phyloP scores from a whole-genome alignment of 495 filamentous ascomycete genomes.

The Penicillium riverlandense region DNA sequence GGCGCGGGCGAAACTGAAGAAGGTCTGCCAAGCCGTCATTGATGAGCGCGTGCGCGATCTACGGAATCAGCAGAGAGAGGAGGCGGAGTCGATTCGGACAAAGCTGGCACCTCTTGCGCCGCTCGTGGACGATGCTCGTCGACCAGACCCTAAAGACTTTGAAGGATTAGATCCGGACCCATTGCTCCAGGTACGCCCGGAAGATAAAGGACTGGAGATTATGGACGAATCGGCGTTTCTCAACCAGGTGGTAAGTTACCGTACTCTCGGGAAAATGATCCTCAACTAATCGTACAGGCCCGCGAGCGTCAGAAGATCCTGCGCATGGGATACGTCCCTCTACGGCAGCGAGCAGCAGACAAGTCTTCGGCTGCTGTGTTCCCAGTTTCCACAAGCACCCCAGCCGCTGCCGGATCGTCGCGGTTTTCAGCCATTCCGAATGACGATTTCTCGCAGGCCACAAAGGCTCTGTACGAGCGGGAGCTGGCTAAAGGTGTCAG shows the following conservation, averaged over 20 bases:
- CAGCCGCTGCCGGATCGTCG: constrained; percentile 44
- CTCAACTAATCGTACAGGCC: constrained; percentile 24
- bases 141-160: constrained; percentile 15
- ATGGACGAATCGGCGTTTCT: constrained; percentile 58
- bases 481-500: constrained; percentile 87
- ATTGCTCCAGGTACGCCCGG: constrained; percentile 55
- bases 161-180: constrained; percentile 62
- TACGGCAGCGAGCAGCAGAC: constrained; percentile 45
- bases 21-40: constrained; percentile 72
- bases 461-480: constrained; percentile 84
- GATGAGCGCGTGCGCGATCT: constrained; percentile 63
- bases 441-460: constrained; percentile 87
- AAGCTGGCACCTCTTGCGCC: constrained; percentile 48
- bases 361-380: constrained; percentile 35
- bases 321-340: constrained; percentile 64
- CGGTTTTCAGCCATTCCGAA: constrained; percentile 69
- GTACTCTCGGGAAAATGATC: neutral
- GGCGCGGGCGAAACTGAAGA: constrained; percentile 77
- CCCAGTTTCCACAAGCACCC: constrained; percentile 18
- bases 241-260: constrained; percentile 43
- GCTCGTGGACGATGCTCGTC: constrained; percentile 2
- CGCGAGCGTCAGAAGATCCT: constrained; percentile 57
- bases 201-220: constrained; percentile 59
- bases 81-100: constrained; percentile 53
- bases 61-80: constrained; percentile 60